Percentiles rank a stretch among this genome's conserved stretches.
phyloP scores from a whole-genome alignment of 208 protist genomes.

The Tetramitus jugosus region DNA sequence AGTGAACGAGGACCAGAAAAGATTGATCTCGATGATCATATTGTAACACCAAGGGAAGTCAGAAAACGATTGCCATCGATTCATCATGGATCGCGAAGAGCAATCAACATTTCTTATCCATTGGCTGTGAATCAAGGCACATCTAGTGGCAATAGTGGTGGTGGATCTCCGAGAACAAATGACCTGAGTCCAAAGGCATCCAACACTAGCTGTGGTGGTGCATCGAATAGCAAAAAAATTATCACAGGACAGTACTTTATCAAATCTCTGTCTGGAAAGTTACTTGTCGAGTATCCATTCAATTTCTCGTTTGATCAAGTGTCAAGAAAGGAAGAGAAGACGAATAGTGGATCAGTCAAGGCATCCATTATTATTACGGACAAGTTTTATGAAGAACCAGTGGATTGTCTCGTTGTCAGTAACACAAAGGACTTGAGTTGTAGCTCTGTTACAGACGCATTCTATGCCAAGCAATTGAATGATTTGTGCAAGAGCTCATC shows the following conservation, averaged over 20 bases:
- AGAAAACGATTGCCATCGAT: background rate
- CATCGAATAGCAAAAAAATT: background rate
- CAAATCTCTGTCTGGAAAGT: background rate
- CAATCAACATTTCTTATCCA: background rate
- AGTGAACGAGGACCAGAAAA: too few species aligned
- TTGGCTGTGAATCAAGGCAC: background rate
- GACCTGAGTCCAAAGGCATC: background rate
- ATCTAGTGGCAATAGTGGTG: too few species aligned
- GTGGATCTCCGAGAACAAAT: too few species aligned
- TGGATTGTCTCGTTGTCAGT: background rate
- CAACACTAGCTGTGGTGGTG: background rate
- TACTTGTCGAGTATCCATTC: background rate
- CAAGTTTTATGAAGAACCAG: background rate
- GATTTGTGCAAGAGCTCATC: too few species aligned
- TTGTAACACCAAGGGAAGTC: background rate
- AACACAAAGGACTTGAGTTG: background rate
- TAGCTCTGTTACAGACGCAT: background rate
- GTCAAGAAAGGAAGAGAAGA: background rate
- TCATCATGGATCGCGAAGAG: background rate
- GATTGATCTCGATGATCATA: background rate
- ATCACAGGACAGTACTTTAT: background rate
- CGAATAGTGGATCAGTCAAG: background rate
- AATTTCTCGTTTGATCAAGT: background rate
- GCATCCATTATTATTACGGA: background rate
- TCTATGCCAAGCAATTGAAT: background rate